Conservation (phyloP, 352 stramenopile genomes). For the Lagenidium giganteum region DNA sequence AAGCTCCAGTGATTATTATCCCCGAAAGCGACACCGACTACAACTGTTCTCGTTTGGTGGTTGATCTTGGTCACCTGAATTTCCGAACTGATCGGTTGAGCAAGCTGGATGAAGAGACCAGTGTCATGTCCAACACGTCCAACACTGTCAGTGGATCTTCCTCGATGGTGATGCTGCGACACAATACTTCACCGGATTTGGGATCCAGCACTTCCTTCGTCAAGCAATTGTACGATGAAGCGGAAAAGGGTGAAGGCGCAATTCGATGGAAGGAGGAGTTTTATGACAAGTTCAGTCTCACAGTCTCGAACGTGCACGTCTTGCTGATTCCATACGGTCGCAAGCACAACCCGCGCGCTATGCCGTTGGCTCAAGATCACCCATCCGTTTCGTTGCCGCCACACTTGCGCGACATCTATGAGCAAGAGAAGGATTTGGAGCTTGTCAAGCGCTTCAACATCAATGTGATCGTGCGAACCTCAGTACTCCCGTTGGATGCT, state of each 20-base stretch:
- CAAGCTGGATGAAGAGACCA: slow-evolving; percentile 58
- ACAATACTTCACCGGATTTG: slow-evolving; percentile 34
- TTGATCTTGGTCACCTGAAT: slow-evolving; percentile 82
- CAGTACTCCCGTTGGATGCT: slow-evolving; percentile 77
- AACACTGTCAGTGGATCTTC: too few relatives aligned
- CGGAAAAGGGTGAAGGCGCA: slow-evolving; percentile 72
- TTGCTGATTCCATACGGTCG: slow-evolving; percentile 74
- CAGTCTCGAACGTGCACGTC: slow-evolving; percentile 79
- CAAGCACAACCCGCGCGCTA: too few relatives aligned
- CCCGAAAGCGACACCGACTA: slow-evolving; percentile 77
- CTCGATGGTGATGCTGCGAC: slow-evolving; percentile 38
- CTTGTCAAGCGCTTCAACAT: slow-evolving; percentile 84
- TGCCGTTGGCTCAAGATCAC: too few relatives aligned
- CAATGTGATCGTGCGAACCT: slow-evolving; percentile 81
- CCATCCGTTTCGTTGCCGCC: slow-evolving; percentile 34
- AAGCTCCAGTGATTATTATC: slow-evolving; percentile 82
- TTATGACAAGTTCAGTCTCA: slow-evolving; percentile 87
- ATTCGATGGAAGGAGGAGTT: slow-evolving; percentile 90
- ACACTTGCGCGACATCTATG: slow-evolving; percentile 33
- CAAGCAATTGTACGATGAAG: slow-evolving; percentile 84
- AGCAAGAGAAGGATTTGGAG: slow-evolving; percentile 65
- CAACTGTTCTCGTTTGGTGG: slow-evolving; percentile 68
- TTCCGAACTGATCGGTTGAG: slow-evolving; percentile 81
- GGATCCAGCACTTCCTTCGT: slow-evolving; percentile 70
- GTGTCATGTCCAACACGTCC: slow-evolving; percentile 24